phyloP scores from a whole-genome alignment of 768 basidiomycete genomes.

The Clitopilus passeckerianus region DNA sequence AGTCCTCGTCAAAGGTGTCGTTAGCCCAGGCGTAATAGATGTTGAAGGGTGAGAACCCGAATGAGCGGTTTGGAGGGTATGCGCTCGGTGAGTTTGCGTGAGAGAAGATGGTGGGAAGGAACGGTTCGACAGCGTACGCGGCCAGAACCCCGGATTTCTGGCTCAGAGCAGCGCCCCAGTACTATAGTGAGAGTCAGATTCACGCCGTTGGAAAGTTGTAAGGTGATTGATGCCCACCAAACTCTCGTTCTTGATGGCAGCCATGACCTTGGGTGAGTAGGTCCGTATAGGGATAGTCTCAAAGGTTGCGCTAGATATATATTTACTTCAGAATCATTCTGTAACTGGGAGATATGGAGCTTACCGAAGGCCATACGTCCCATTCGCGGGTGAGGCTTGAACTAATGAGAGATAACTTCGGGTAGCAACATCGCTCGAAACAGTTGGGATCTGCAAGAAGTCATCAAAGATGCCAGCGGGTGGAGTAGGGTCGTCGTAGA shows the following conservation, averaged over 20 bases:
- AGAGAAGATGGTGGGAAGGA: slow-evolving; percentile 35
- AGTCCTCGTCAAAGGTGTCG: slow-evolving; percentile 28
- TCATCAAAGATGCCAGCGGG: slow-evolving; percentile 48
- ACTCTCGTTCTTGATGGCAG: slow-evolving; percentile 39
- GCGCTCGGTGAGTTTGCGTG: slow-evolving; percentile 32
- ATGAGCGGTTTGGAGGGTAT: slow-evolving; percentile 38
- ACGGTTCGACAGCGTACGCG: slow-evolving; percentile 48
- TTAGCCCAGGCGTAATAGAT: slow-evolving; percentile 40
- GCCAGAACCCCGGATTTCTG: slow-evolving; percentile 24
- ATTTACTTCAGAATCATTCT: too few species aligned
- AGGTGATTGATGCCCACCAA: slow-evolving; percentile 14
- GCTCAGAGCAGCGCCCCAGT: slow-evolving; percentile 34
- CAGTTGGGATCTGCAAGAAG: slow-evolving; percentile 37
- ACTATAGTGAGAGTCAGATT: slow-evolving; percentile 21
- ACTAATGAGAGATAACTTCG: slow-evolving; percentile 39
- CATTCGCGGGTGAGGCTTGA: slow-evolving; percentile 26
- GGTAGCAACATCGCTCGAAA: slow-evolving; percentile 32
- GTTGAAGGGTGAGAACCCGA: slow-evolving; percentile 38
- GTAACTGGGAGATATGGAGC: slow-evolving; percentile 4
- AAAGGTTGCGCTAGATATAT: slow-evolving; percentile 27
- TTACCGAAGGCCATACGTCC: slow-evolving; percentile 21
- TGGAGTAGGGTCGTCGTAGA: slow-evolving; percentile 53
- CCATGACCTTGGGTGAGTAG: slow-evolving; percentile 29
- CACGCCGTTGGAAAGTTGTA: not conserved
- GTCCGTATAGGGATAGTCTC: slow-evolving; percentile 35